Percentiles rank a stretch among this genome's conserved stretches.
Evolutionary conservation across 2,329 filamentous ascomycete species (phyloP).

Genomic region (Fusarium sp.): DNA sequence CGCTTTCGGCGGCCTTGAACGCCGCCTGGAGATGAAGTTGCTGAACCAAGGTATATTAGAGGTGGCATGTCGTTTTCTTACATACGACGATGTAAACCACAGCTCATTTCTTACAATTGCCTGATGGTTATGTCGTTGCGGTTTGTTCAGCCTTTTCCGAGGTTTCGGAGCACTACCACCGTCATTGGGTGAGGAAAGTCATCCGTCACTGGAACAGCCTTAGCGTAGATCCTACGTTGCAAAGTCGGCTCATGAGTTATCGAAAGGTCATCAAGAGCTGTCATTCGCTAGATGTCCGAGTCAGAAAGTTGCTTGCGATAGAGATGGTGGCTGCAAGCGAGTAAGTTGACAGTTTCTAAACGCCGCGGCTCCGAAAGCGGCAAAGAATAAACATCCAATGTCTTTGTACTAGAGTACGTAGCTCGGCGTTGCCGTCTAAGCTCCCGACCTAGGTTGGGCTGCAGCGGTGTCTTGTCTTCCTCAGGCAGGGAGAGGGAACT

Average conservation of each 20-base stretch:
- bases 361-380: conserved; percentile 38
- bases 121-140: not conserved
- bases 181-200: not conserved
- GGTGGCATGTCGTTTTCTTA: too few species aligned
- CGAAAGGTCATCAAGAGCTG: conserved; percentile 13
- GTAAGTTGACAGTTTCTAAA: conserved; percentile 28
- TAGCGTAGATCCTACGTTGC: not conserved
- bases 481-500: conserved; percentile 22
- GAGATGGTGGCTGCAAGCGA: conserved; percentile 31
- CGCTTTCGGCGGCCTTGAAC: too few species aligned
- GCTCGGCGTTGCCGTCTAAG: conserved; percentile 37
- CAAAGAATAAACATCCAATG: conserved; percentile 14
- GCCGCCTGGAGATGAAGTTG: too few species aligned
- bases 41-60: too few species aligned
- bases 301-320: conserved; percentile 19
- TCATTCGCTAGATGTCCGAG: conserved; percentile 31
- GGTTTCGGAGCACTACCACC: not conserved
- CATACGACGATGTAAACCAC: too few species aligned
- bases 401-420: not conserved
- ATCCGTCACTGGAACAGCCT: not conserved
- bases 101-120: too few species aligned
- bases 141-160: not conserved
- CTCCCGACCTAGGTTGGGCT: conserved; percentile 31
- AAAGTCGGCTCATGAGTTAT: conserved; percentile 8
- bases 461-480: conserved; percentile 11